Evolutionary conservation across 2,329 filamentous ascomycete species (phyloP).

Genomic region (Neonectria sp.): DNA sequence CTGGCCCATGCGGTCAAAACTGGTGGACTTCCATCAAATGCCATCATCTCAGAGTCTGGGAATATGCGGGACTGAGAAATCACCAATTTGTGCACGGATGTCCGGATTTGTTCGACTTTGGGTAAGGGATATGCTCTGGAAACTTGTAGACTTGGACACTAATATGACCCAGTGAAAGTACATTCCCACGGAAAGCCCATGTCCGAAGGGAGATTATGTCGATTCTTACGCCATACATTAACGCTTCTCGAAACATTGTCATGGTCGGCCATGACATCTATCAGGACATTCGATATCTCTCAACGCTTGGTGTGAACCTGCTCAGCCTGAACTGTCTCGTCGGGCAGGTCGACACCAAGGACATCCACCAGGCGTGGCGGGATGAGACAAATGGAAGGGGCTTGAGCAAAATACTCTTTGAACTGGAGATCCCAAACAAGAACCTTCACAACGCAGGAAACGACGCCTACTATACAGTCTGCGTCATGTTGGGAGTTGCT

Average conservation of each 20-base stretch:
- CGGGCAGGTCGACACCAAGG: constrained; percentile 80
- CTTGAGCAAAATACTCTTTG: constrained; percentile 73
- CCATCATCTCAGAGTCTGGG: constrained; percentile 83
- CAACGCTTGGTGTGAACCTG: constrained; percentile 74
- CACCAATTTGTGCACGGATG: constrained; percentile 78
- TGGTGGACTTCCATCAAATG: constrained; percentile 80
- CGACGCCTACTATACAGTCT: constrained; percentile 85
- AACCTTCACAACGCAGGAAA: constrained; percentile 92
- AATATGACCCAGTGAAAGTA: constrained; percentile 55
- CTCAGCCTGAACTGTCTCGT: constrained; percentile 65
- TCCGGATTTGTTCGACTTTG: constrained; percentile 83
- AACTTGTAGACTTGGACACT: not conserved
- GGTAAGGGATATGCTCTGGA: constrained; percentile 61
- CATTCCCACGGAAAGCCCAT: constrained; percentile 55
- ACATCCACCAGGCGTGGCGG: constrained; percentile 76
- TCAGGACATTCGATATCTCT: constrained; percentile 79
- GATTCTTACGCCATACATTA: constrained; percentile 53
- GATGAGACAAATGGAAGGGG: constrained; percentile 67
- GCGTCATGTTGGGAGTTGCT: constrained; percentile 73
- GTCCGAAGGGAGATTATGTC: constrained; percentile 53
- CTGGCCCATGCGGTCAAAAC: constrained; percentile 72
- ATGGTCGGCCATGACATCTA: constrained; percentile 84
- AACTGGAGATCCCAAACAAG: constrained; percentile 74
- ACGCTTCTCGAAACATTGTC: constrained; percentile 69
- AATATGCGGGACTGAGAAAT: constrained; percentile 79